These are phyloP conservation scores for Arctium lappa DNA, from an alignment of 129 eudicot species.

Conservation along the genomic window DNA sequence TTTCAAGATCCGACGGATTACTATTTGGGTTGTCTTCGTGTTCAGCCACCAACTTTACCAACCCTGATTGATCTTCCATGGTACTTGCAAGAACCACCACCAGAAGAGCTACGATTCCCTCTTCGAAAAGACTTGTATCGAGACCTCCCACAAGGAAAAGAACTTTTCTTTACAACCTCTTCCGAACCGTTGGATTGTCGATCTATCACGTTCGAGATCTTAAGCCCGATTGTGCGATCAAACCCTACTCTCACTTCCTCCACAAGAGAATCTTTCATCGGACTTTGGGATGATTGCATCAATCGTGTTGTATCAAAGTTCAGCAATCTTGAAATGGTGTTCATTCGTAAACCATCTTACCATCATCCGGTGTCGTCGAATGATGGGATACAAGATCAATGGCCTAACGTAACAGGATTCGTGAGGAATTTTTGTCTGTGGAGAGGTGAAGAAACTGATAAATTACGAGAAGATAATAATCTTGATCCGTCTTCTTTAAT, in stretches of 20 bases:
- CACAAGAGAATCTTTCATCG: constrained; percentile 55
- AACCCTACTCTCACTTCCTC: constrained; percentile 48
- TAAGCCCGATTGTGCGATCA: constrained; percentile 50
- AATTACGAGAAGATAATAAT: constrained; percentile 38
- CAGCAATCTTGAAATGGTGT: constrained; percentile 39
- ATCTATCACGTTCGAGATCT: constrained; percentile 42
- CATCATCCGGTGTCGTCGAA: not conserved
- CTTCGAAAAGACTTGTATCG: constrained; percentile 58
- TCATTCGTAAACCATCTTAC: constrained; percentile 44
- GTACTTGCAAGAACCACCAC: constrained; percentile 78
- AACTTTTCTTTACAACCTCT: constrained; percentile 58
- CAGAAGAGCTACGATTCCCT: constrained; percentile 60
- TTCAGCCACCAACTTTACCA: constrained; percentile 62
- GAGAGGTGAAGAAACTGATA: constrained; percentile 80
- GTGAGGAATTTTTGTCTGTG: constrained; percentile 61
- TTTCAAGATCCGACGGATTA: constrained; percentile 75
- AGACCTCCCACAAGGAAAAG: constrained; percentile 79
- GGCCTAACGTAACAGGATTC: constrained; percentile 70
- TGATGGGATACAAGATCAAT: constrained; percentile 53
- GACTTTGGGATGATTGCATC: constrained; percentile 84
- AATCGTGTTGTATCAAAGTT: constrained; percentile 58
- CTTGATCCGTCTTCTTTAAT: constrained; percentile 51
- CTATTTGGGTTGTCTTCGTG: constrained; percentile 61
- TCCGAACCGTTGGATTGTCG: constrained; percentile 58
- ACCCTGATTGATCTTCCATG: constrained; percentile 64